A percentile compares a stretch with the other conserved stretches of the same genome.
Conservation (phyloP, 257 asterid genomes). For the Salvia rosmarinus region DNA sequence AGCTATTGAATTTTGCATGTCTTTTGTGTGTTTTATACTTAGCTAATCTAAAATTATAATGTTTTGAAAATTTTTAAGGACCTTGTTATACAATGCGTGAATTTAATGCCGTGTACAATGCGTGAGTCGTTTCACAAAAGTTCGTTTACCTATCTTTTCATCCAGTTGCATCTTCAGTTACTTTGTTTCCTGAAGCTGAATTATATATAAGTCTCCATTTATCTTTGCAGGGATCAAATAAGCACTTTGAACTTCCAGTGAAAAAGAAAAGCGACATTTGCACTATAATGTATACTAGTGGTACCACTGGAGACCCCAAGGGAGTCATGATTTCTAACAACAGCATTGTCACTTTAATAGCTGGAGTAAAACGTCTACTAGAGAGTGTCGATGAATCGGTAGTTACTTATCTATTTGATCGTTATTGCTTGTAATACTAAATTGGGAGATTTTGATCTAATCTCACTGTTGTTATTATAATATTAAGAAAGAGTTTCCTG, state of each 20-base stretch:
- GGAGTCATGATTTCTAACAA: conserved; percentile 94
- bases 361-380: conserved; percentile 71
- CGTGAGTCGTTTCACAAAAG: not conserved
- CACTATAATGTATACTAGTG: conserved; percentile 98
- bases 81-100: not conserved
- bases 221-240: conserved; percentile 69
- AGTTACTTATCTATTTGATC: conserved; percentile 32
- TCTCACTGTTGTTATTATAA: not conserved
- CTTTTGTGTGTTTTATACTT: not conserved
- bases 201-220: conserved; percentile 30
- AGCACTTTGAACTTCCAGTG: conserved; percentile 77
- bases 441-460: not conserved
- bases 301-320: conserved; percentile 98
- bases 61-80: not conserved
- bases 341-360: conserved; percentile 75
- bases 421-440: conserved; percentile 11
- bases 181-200: conserved; percentile 17
- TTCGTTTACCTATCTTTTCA: conserved; percentile 15
- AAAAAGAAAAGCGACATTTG: conserved; percentile 82
- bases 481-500: conserved; percentile 21
- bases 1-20: not conserved
- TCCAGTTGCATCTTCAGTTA: conserved; percentile 29
- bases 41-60: conserved; percentile 8
- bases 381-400: conserved; percentile 75
- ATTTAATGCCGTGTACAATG: not conserved